Percentiles rank a stretch among this genome's conserved stretches.
Conservation (phyloP, 257 asterid genomes). For the Verbena officinalis region DNA sequence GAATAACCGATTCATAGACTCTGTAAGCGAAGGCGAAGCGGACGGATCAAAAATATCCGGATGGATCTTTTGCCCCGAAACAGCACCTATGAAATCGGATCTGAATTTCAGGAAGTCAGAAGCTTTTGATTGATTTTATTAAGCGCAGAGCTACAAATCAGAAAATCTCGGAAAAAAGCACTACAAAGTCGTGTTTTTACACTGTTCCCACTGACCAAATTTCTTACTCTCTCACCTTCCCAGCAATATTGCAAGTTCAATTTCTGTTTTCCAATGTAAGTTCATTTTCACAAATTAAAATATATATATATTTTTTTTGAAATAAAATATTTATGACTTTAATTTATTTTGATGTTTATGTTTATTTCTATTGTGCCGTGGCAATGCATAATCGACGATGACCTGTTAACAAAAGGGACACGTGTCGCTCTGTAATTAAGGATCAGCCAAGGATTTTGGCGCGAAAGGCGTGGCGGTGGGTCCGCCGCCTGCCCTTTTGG, state of each 20-base stretch:
- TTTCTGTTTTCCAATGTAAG: too few relatives aligned
- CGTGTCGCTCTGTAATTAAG: constrained; percentile 10
- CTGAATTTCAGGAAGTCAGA: neutral
- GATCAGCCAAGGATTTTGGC: constrained; percentile 18
- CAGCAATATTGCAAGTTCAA: too few relatives aligned
- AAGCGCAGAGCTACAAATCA: neutral
- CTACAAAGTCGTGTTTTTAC: neutral
- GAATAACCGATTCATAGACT: neutral
- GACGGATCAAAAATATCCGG: neutral
- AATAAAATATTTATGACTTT: too few relatives aligned
- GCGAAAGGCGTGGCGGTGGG: constrained; percentile 32
- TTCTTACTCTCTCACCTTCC: neutral
- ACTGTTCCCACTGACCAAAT: neutral
- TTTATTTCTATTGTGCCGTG: too few relatives aligned
- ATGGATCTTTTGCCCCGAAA: neutral
- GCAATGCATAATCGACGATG: too few relatives aligned
- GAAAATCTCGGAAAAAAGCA: neutral
- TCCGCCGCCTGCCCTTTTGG: constrained; percentile 31
- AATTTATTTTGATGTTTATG: too few relatives aligned
- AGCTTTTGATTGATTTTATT: neutral
- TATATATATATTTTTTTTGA: too few relatives aligned
- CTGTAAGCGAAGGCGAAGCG: neutral
- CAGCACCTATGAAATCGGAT: neutral
- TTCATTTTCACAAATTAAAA: too few relatives aligned
- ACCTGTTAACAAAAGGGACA: neutral